Evolutionary conservation across 768 basidiomycete species (phyloP), one percentile per base, ranked within the genome.

Genomic region (Calocybe indica): DNA sequence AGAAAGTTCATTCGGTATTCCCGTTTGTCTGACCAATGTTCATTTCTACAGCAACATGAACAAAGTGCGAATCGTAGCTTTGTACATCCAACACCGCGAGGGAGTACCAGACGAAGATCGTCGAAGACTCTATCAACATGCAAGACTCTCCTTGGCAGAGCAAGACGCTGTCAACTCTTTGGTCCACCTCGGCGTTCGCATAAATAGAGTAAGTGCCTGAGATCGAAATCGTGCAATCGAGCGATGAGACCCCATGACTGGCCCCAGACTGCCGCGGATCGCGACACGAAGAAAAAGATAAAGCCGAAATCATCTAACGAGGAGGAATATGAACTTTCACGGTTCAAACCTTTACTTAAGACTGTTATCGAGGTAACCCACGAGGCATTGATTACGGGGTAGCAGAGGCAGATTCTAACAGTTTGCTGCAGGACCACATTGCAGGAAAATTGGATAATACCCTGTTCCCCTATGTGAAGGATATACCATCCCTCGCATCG

Each of bases 101-200:
- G 96, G 96, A 35, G 95, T 98, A 13, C 93, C 96, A n/a, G 94
- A 97, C 45, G 96, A 98, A 61, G 96, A 99, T 66, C 83, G 91
- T 47, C 81, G 94, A 51, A 76, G 96, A 48, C 65, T 99, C 48
- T 98, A 93, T 63, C 93, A 98, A 60, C 96, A 99, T 62, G 96
- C 95, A 13, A 76, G 91, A 38, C 69, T 99, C 37, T 80, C 82
- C 5, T 65, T 94, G 47, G 75, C 89, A 4, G 95, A 99, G 57
- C 92, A 95, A 66, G 96, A 98, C 59, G 90, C 92, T 28, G 75
- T 97, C 37, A 95, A 96, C 62, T 85, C 92, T 6, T 72, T 99
- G 47, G 72, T 80, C 7, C 77, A 84, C 56, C 68, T 99, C 30
- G 96, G 96, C 10, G 78, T 83, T 30, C 83, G 90, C 50, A 83